These are phyloP conservation scores for Emericellopsis atlantica DNA, from an alignment of 2,329 filamentous ascomycete species.

Conservation along the genomic window DNA sequence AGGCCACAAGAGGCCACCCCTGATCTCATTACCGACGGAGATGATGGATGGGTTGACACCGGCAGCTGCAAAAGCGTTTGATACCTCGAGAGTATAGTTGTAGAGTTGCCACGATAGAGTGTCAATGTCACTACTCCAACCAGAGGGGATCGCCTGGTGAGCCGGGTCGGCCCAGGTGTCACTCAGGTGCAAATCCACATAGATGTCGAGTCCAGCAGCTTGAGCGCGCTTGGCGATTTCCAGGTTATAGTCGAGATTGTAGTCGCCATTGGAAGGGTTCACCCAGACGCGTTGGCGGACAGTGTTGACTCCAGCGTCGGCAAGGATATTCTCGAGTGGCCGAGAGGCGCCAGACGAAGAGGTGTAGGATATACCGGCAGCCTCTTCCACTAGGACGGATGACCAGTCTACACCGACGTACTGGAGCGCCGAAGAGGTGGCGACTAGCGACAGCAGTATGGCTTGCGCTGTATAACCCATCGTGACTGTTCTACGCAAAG, in stretches of 20 bases:
- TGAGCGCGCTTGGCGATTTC: constrained; percentile 52
- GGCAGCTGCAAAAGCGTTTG: constrained; percentile 45
- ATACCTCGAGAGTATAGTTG: constrained; percentile 53
- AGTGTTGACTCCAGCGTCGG: constrained; percentile 50
- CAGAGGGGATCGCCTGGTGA: constrained; percentile 48
- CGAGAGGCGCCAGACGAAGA: constrained; percentile 36
- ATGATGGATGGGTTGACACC: constrained; percentile 47
- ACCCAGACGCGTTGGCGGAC: constrained; percentile 64
- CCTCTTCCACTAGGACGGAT: constrained; percentile 51
- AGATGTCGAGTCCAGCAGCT: constrained; percentile 46
- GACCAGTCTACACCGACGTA: constrained; percentile 62
- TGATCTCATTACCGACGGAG: constrained; percentile 65
- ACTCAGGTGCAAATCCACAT: constrained; percentile 52
- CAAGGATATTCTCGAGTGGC: constrained; percentile 51
- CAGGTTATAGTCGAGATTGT: constrained; percentile 60
- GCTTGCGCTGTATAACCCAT: too few species aligned
- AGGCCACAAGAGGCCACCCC: constrained; percentile 53
- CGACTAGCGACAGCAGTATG: neutral
- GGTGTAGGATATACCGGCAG: constrained; percentile 47
- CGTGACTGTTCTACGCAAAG: neutral
- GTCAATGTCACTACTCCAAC: constrained; percentile 49
- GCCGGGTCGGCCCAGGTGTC: constrained; percentile 61
- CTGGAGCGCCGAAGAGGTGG: constrained; percentile 27
- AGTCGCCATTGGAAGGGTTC: constrained; percentile 49
- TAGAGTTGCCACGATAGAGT: constrained; percentile 50